Conservation (phyloP, 2,329 filamentous ascomycete species). For the Chrysosporium keratinophilum region DNA sequence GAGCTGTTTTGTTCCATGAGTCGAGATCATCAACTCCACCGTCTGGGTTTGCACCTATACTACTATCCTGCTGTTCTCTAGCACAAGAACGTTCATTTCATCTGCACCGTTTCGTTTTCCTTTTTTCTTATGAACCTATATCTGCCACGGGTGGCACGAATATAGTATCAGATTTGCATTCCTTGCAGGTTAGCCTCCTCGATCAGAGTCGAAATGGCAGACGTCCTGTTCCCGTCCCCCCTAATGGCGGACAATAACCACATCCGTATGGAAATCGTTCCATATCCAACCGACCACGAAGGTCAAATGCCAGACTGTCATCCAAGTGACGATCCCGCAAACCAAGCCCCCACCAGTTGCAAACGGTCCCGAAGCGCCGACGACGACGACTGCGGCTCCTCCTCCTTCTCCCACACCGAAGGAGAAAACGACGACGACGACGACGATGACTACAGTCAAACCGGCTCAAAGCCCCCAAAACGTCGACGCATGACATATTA, state of each 20-base stretch:
- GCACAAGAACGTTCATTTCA: background rate
- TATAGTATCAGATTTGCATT: background rate
- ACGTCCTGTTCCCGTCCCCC: background rate
- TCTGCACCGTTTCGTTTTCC: background rate
- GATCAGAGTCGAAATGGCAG: background rate
- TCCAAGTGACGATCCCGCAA: too few relatives aligned
- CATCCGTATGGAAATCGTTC: background rate
- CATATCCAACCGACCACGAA: background rate
- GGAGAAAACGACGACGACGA: background rate
- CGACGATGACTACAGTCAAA: background rate
- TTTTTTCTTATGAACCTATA: too few relatives aligned
- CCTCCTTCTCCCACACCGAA: too few relatives aligned
- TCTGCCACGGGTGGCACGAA: too few relatives aligned
- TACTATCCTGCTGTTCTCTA: too few relatives aligned
- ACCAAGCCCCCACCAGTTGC: too few relatives aligned
- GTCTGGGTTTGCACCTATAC: too few relatives aligned
- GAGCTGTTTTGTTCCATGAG: too few relatives aligned
- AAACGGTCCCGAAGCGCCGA: too few relatives aligned
- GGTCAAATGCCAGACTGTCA: too few relatives aligned
- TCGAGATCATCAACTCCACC: too few relatives aligned
- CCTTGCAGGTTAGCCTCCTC: too few relatives aligned
- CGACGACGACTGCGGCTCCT: background rate
- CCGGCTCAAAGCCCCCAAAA: background rate
- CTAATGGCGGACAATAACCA: background rate
- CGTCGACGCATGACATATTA: constrained; percentile 3